Evolutionary conservation across 2,329 filamentous ascomycete genomes (phyloP), one percentile per base, ranked within the genome.

Genomic region (Colletotrichum sojae): DNA sequence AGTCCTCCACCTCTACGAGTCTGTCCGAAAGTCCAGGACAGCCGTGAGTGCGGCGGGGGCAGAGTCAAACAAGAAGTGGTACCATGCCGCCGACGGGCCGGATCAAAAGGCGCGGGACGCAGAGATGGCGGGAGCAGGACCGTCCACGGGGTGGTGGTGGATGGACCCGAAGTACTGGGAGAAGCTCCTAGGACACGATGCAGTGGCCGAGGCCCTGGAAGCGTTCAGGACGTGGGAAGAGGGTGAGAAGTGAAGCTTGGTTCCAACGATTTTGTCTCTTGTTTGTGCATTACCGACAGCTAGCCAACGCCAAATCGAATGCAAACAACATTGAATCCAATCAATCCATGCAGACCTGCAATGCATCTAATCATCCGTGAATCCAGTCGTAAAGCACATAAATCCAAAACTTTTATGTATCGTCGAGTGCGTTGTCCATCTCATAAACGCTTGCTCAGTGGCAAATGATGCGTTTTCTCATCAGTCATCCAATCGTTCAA

Each of bases 21-120:
- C 18, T 8, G 4, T 58, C 8, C 22, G 67, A 2, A 67, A 62
- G 25, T 40, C 20, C 0, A 52, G 67, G 5, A 56, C 64, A 3
- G 52, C 57, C 15, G 20, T 62, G 13, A 68, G 52, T 6, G 53
- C 49, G 15, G 57, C 53, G 40, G 57, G 67, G 20, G 57, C 63
- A 3, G 51, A 8, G 0, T 59, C 67, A n/a, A 62, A 58, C 15
- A 57, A 40, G 20, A 70, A 63, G 39, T 70, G 67, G 67, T 68
- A 68, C 45, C 67, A 63, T 4, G 25, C 59, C 16, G 57, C 52
- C 2, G 64, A 70, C 2, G 67, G 67, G 6, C 67, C 57, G 4
- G 57, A 67, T 20, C 67, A 68, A 18, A 27, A 53, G 53, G 52
- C 46, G 5, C 64, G 67, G n/a, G 64, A 70, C 46, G 64, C 64